Evolutionary conservation across 129 eudicot genomes (phyloP).

Genomic region (Centaurea solstitialis): DNA sequence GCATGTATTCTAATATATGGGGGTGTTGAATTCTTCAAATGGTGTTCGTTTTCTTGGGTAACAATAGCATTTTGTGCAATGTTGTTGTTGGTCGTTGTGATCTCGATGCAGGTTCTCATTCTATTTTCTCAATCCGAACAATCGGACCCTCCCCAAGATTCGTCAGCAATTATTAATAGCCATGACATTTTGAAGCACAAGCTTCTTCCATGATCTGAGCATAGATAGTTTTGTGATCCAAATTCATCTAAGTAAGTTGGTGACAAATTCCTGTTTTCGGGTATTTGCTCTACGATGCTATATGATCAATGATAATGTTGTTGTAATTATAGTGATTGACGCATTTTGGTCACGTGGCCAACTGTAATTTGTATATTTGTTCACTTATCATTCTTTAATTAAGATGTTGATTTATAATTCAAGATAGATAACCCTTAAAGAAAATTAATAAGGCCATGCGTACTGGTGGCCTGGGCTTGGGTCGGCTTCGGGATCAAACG

Average conservation of each 20-base stretch:
- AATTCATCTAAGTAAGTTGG: too few relatives aligned
- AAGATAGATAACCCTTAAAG: too few relatives aligned
- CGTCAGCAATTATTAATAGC: slow-evolving; percentile 14
- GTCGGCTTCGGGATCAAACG: too few relatives aligned
- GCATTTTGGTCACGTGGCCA: too few relatives aligned
- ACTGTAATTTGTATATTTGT: too few relatives aligned
- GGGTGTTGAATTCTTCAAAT: slow-evolving; percentile 37
- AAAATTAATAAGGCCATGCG: too few relatives aligned
- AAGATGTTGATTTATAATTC: neutral
- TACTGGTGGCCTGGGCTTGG: too few relatives aligned
- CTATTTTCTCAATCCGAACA: slow-evolving; percentile 60
- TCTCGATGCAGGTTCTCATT: slow-evolving; percentile 69
- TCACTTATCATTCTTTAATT: too few relatives aligned
- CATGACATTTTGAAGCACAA: slow-evolving; percentile 42
- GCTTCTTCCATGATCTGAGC: slow-evolving; percentile 42
- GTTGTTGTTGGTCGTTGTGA: slow-evolving; percentile 47
- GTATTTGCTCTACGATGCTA: neutral
- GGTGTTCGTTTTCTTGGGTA: slow-evolving; percentile 64
- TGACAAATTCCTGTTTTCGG: neutral
- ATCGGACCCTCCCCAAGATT: slow-evolving; percentile 42
- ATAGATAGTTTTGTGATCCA: neutral
- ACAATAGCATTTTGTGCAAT: slow-evolving; percentile 44
- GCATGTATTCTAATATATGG: slow-evolving; percentile 45
- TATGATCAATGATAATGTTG: neutral
- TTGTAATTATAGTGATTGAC: neutral